Evolutionary conservation across 441 rosid species (phyloP).

Genomic region (Syzygium malaccense): DNA sequence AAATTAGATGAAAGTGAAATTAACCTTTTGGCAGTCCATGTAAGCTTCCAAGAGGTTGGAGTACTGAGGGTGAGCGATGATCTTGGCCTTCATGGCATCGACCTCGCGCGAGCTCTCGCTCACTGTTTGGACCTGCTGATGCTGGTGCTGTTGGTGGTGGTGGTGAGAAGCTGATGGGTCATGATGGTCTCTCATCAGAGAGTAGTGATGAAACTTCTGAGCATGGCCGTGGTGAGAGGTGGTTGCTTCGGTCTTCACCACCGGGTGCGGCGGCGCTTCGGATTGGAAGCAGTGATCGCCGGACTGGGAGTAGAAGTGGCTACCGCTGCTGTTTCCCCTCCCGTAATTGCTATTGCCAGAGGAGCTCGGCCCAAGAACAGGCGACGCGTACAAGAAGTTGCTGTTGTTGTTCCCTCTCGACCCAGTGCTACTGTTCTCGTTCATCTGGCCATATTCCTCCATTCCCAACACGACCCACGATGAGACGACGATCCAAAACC

Average conservation of each 20-base stretch:
- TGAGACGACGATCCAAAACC: constrained; percentile 29
- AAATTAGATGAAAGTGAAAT: not conserved
- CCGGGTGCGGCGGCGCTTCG: constrained; percentile 29
- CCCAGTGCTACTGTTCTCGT: constrained; percentile 30
- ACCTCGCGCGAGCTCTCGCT: constrained; percentile 34
- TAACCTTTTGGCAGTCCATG: constrained; percentile 95
- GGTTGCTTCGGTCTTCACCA: constrained; percentile 73
- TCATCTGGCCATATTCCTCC: constrained; percentile 74
- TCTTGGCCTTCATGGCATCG: constrained; percentile 89
- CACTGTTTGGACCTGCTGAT: constrained; percentile 14
- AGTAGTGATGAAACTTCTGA: constrained; percentile 41
- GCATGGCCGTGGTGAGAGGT: constrained; percentile 32
- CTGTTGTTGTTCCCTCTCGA: constrained; percentile 27
- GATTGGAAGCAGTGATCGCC: constrained; percentile 44
- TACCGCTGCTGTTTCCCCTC: constrained; percentile 32
- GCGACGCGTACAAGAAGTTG: constrained; percentile 68
- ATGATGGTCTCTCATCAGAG: constrained; percentile 37
- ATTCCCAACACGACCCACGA: constrained; percentile 24
- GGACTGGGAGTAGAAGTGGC: constrained; percentile 42
- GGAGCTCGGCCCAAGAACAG: constrained; percentile 50
- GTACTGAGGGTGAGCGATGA: constrained; percentile 89
- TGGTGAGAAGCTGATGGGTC: not conserved
- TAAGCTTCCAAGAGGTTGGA: constrained; percentile 80
- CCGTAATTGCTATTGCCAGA: constrained; percentile 31
- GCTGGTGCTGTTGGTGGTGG: constrained; percentile 28